Evolutionary conservation across 805 yeast genomes (phyloP).

Genomic region (Metschnikowia orientalis): DNA sequence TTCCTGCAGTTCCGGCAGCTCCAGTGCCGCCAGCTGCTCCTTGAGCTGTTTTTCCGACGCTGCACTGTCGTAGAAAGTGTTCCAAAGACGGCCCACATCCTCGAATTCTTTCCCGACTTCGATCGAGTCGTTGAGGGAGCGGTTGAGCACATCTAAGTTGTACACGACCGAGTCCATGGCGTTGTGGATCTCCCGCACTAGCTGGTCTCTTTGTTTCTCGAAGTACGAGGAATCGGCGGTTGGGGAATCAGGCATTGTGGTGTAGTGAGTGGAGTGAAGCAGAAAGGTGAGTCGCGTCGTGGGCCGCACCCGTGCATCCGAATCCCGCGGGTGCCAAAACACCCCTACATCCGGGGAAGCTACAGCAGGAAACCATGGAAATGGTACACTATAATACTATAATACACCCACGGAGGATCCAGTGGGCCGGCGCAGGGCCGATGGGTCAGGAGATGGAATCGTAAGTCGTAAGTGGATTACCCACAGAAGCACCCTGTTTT

Average conservation of each 20-base stretch:
- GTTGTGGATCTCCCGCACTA: constrained; percentile 52
- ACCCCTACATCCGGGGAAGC: too few relatives aligned
- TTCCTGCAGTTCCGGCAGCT: neutral
- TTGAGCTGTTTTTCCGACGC: constrained; percentile 11
- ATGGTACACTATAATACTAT: too few relatives aligned
- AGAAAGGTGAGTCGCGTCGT: too few relatives aligned
- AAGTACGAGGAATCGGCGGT: constrained; percentile 24
- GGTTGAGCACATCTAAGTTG: constrained; percentile 60
- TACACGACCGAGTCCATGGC: constrained; percentile 62
- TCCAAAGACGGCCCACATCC: constrained; percentile 67
- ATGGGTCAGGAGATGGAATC: too few relatives aligned
- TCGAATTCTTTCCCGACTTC: constrained; percentile 77
- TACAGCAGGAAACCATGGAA: too few relatives aligned
- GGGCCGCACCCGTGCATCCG: too few relatives aligned
- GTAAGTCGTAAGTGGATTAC: too few relatives aligned
- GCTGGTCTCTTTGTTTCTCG: constrained; percentile 55
- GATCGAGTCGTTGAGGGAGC: constrained; percentile 61
- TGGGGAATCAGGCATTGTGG: constrained; percentile 3
- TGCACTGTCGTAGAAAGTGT: constrained; percentile 55
- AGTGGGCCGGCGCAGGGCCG: too few relatives aligned
- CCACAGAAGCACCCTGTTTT: too few relatives aligned
- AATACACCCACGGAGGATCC: too few relatives aligned
- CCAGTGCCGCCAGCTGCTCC: neutral
- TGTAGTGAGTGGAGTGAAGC: neutral
- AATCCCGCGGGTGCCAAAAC: too few relatives aligned